Conservation (phyloP, 805 yeast species). For the Myxozyma geophila region DNA sequence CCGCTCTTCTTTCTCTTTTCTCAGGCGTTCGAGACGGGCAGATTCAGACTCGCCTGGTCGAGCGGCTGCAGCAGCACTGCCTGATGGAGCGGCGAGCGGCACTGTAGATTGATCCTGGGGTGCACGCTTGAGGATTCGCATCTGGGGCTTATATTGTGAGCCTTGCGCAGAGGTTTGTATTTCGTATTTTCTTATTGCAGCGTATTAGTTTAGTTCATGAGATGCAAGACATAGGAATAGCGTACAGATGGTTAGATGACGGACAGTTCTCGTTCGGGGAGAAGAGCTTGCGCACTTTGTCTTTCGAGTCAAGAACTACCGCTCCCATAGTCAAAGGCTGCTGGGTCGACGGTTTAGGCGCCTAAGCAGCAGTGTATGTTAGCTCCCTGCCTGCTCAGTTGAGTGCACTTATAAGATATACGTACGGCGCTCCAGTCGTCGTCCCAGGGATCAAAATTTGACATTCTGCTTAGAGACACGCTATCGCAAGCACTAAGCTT, state of each 20-base stretch:
- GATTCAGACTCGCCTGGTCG: slow-evolving; percentile 27
- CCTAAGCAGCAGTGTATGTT: neutral
- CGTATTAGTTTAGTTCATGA: neutral
- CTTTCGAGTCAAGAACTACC: slow-evolving; percentile 16
- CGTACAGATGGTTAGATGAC: neutral
- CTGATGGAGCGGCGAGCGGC: neutral
- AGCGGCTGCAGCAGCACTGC: neutral
- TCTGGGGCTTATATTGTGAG: slow-evolving; percentile 30
- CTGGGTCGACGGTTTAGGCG: neutral
- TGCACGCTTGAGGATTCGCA: slow-evolving; percentile 33
- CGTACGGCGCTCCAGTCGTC: slow-evolving; percentile 28
- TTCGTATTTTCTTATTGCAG: slow-evolving; percentile 17
- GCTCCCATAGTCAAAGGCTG: slow-evolving; percentile 12
- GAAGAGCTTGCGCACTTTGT: slow-evolving; percentile 23
- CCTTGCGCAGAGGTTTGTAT: slow-evolving; percentile 21
- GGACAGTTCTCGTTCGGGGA: neutral
- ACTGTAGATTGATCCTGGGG: neutral
- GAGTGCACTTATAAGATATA: neutral
- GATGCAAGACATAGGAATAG: neutral
- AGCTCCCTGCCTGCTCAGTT: neutral
- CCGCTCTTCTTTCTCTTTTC: slow-evolving; percentile 31
- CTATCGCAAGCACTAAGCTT: too few relatives aligned
- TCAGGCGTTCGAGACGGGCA: slow-evolving; percentile 22
- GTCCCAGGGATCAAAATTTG: slow-evolving; percentile 27
- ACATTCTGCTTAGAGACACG: neutral